Base-by-base conservation (phyloP, 2,329 filamentous ascomycete genomes). In the Penicillium sp. region DNA sequence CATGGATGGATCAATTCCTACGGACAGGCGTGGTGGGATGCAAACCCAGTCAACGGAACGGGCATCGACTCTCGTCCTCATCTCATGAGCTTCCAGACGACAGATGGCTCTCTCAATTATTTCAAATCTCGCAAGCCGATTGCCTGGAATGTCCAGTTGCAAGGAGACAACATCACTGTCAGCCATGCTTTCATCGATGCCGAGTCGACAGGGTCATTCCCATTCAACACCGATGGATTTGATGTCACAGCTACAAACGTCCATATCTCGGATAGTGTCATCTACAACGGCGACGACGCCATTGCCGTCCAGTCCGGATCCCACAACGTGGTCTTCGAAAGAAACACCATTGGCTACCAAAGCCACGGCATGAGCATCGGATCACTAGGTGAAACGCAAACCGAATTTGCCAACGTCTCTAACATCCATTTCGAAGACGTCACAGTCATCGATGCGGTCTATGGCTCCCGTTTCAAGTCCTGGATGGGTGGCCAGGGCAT, bases 1-100 rank as follows among this genome's bases (percentile, higher is more conserved):
- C 66, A 69, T n/a, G 77, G 78, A 53, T 80, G 77, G 77, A 78
- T 80, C 59, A 72, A 78, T 54, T 78, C 75, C 2, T 76, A 79
- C 50, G 78, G 78, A 25, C 77, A 80, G 61, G 68, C 69, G 1
- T 80, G 78, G 78, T 80, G 77, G 77, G 76, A 79, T 52, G 69
- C 72, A 7, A 80, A 79, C 58, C 70, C 72, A 2, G 60, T 66
- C 7, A 75, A 75, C 33, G 70, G 69, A 39, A 75, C 75, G 23
- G 77, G 77, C 10, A 68, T 75, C 13, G 63, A 66, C 14, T 71
- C 69, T 33, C 70, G 78, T 6, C 78, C 78, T 10, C 76, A 78
- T 59, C 65, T 80, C 10, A 71, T 78, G 64, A 68, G 66, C 27
- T 75, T 77, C 65, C 72, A 71, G 43, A 71, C 72, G 11, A 72